These are phyloP conservation scores for Calycina marina DNA, from an alignment of 2,329 filamentous ascomycete genomes.

Conservation along the genomic window DNA sequence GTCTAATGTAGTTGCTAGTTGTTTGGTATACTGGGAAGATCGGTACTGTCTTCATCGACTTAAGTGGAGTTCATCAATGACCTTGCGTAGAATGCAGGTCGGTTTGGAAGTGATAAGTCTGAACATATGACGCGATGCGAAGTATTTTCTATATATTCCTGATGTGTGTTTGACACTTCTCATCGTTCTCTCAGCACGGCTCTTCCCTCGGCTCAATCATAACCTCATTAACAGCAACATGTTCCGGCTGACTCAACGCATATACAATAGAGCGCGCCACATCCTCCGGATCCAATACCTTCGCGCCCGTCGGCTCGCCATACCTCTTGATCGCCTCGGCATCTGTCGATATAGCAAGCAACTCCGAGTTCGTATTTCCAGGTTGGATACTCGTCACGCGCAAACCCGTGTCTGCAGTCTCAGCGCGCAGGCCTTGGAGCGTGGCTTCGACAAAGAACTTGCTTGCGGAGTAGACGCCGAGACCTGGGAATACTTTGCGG, in stretches of 20 bases:
- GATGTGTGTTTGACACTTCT: too few species aligned
- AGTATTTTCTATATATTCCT: too few species aligned
- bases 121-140: too few species aligned
- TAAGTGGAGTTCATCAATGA: too few species aligned
- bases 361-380: constrained; percentile 60
- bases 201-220: constrained; percentile 66
- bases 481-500: constrained; percentile 66
- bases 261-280: constrained; percentile 61
- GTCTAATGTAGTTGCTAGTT: too few species aligned
- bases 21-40: too few species aligned
- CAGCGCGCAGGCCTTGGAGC: constrained; percentile 58
- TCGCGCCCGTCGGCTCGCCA: constrained; percentile 59
- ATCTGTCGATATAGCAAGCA: constrained; percentile 63
- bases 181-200: constrained; percentile 45
- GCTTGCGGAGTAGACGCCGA: constrained; percentile 69
- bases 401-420: constrained; percentile 60
- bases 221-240: constrained; percentile 70
- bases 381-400: constrained; percentile 65
- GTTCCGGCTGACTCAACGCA: constrained; percentile 56
- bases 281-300: constrained; percentile 60
- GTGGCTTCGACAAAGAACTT: constrained; percentile 81
- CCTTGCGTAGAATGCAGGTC: too few species aligned
- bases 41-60: too few species aligned
- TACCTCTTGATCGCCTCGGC: constrained; percentile 65
- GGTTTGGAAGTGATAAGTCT: too few species aligned